These are phyloP conservation scores for Dryas drummondii DNA, from an alignment of 306 rosid species.

Conservation along the genomic window DNA sequence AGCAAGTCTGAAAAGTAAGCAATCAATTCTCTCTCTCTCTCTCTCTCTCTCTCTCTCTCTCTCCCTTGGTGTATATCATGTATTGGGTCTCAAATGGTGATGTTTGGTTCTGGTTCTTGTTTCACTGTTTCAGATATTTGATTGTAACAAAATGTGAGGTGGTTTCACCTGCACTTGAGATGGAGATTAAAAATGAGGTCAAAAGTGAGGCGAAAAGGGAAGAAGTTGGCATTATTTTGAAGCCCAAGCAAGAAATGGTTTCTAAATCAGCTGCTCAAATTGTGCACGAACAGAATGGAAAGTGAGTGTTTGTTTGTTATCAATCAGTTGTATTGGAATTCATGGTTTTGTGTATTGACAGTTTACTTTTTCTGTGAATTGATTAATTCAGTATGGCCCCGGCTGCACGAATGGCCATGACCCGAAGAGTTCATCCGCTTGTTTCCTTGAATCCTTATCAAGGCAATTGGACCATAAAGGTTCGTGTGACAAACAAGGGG, in stretches of 20 bases:
- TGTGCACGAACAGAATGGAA: slow-evolving; percentile 66
- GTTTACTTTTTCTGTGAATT: not conserved
- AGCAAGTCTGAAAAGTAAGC: slow-evolving; percentile 75
- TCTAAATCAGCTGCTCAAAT: slow-evolving; percentile 91
- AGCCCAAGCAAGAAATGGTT: slow-evolving; percentile 66
- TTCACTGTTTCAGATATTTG: slow-evolving; percentile 50
- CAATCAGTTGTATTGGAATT: not conserved
- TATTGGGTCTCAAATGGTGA: not conserved
- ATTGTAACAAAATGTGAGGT: slow-evolving; percentile 71
- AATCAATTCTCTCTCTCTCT: not conserved
- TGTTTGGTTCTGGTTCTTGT: not conserved
- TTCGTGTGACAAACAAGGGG: slow-evolving; percentile 88
- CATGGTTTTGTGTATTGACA: not conserved
- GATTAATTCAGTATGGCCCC: slow-evolving; percentile 59
- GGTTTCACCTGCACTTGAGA: slow-evolving; percentile 69
- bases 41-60: not conserved
- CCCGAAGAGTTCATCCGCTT: slow-evolving; percentile 85
- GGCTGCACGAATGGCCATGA: slow-evolving; percentile 81
- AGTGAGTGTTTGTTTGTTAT: slow-evolving; percentile 43
- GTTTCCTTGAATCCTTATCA: slow-evolving; percentile 89
- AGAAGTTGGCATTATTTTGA: slow-evolving; percentile 48
- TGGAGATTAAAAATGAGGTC: slow-evolving; percentile 38
- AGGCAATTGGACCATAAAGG: slow-evolving; percentile 90
- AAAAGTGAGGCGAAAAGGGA: slow-evolving; percentile 34
- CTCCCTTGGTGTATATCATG: not conserved